Evolutionary conservation across 805 yeast genomes (phyloP), one percentile per base, ranked within the genome.

Genomic region (Ogataea neopini): DNA sequence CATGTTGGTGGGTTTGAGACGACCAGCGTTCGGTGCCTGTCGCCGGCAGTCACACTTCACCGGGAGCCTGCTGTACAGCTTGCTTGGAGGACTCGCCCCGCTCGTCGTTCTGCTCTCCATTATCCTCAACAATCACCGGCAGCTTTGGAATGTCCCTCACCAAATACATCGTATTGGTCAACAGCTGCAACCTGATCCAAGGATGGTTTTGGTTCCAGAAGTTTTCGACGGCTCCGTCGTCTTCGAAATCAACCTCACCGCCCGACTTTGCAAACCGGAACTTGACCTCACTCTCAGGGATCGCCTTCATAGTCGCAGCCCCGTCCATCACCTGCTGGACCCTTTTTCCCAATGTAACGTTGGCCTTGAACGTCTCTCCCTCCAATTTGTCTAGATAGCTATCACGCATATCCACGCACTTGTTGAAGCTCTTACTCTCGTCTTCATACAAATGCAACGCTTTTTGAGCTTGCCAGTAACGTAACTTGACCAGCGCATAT

Each of bases 401-500:
- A 3, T 33, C 35, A 23, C 45, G 23, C 11, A 17, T 9, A 7
- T 38, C 33, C 6, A 22, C 10, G 36, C 22, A 26, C 32, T 41
- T 32, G 45, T 58, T 47, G 14, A 62, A 39, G 6, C 20, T 19
- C 14, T 44, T 41, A 9, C 32, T 48, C 19, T 56, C 35, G 44
- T 56, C 54, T 33, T 53, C 51, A 10, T 50, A 58, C 17, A 30
- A 30, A 20, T 52, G 54, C 50, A 57, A 51, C 6, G 55, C 47
- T 26, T 45, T 47, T 6, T 4, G 23, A 6, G 25, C 33, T 7
- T 28, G n/a, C 19, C 34, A 39, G 25, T 25, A 39, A 6, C 58
- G 46, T 26, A 50, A 48, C 6, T 52, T 23, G 40, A 66, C 55
- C 51, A 69, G 54, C 45, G 59, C 53, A 44, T 57, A 63, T 41